Base-by-base conservation (phyloP, 345 rosid genomes). In the Geranium brycei region DNA sequence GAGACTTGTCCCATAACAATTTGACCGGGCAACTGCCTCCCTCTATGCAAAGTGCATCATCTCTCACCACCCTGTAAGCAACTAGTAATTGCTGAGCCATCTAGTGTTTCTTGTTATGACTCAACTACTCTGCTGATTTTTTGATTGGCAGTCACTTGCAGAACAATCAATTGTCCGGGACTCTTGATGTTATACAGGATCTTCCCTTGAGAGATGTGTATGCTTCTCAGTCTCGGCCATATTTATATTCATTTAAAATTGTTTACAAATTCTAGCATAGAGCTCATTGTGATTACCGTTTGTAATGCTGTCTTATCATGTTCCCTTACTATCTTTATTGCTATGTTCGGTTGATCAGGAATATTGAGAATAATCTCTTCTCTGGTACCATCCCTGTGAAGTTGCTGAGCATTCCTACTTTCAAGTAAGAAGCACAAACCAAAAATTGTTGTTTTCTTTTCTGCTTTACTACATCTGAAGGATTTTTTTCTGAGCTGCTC, bases 191-290 rank as follows among this genome's bases (percentile, higher is more conserved):
- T 72, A 80, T 91, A 64, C 86, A 88, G 78, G 85, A 81, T 76
- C 96, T 88, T 79, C 87, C 91, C 51, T 77, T 95, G 74, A 77
- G 61, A 77, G 89, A 95, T 80, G 68, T 95, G 99, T 95, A 87
- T 62, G 58, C 60, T 74, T 35, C 41, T 35, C 41, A 35, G 5
- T 7, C 77, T 78, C 67, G 63, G 70, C 70, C 69, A 23, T 66
- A 31, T 35, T 63, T 63, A 62, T 64, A 76, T 47, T 47, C 3
- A 47, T 64, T 69, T 72, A 38, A 15, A 56, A 32, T 57, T 40
- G 1, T 62, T 62, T 57, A 11, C 40, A 40, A 40, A 6, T 61
- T 64, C 30, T 11, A 18, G 23, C 56, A 38, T 51, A 16, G 7
- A 17, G 12, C 28, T 32, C 53, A 51, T 65, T 19, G 7, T 53